These are phyloP conservation scores for Chlorociboria aeruginascens DNA, from an alignment of 495 filamentous ascomycete species.

Conservation along the genomic window DNA sequence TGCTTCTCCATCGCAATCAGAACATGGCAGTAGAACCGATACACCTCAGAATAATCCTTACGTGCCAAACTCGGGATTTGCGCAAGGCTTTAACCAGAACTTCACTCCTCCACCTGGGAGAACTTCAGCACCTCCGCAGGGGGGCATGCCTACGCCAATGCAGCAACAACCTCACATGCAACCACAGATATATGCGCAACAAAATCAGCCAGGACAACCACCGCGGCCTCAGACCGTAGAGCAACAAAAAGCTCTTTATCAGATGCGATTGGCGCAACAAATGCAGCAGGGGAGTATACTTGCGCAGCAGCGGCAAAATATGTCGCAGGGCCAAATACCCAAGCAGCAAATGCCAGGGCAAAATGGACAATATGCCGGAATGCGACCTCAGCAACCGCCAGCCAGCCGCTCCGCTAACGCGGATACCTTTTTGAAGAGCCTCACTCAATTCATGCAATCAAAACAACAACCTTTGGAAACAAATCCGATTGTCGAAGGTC, in stretches of 20 bases:
- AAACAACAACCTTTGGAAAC: conserved; percentile 54
- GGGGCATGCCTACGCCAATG: conserved; percentile 23
- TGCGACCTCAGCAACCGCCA: conserved; percentile 21
- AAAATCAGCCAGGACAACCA: conserved; percentile 25
- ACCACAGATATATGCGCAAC: conserved; percentile 40
- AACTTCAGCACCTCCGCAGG: conserved; percentile 35
- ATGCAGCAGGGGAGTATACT: conserved; percentile 45
- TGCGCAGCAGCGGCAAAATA: conserved; percentile 31
- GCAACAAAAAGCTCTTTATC: conserved; percentile 42
- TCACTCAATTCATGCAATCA: conserved; percentile 59
- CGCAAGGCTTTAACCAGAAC: conserved; percentile 42
- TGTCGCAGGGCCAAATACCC: conserved; percentile 33
- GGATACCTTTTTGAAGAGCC: conserved; percentile 62
- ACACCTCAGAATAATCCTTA: conserved; percentile 60
- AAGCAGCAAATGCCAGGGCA: conserved; percentile 27
- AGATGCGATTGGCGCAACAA: conserved; percentile 61
- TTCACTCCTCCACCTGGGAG: conserved; percentile 36
- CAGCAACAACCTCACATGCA: conserved; percentile 37
- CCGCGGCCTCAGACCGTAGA: conserved; percentile 24
- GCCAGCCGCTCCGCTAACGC: conserved; percentile 26
- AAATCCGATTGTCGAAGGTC: conserved; percentile 57
- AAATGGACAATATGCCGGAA: conserved; percentile 19
- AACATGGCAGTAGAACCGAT: conserved; percentile 58
- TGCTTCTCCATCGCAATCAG: conserved; percentile 65
- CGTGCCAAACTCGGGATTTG: conserved; percentile 48